phyloP scores from a whole-genome alignment of 495 filamentous ascomycete species.

The Cercophora newfieldiana region DNA sequence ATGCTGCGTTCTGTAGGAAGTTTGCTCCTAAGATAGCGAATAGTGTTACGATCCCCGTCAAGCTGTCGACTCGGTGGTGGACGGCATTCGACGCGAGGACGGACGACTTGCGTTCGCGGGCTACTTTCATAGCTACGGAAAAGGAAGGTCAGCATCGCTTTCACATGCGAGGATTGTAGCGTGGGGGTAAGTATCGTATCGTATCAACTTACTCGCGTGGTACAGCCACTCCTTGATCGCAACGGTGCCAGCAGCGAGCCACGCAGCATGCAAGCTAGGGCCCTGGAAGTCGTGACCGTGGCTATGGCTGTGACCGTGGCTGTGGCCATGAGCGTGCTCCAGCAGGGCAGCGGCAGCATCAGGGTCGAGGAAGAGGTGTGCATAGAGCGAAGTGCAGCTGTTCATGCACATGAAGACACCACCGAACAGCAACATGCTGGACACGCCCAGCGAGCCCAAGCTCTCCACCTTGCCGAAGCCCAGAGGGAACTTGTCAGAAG shows the following conservation, averaged over 20 bases:
- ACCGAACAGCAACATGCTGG: conserved; percentile 80
- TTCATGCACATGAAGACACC: conserved; percentile 88
- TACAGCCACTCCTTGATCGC: conserved; percentile 95
- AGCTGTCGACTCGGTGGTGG: conserved; percentile 93
- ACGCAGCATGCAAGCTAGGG: conserved; percentile 88
- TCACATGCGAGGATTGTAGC: not conserved
- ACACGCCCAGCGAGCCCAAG: conserved; percentile 88
- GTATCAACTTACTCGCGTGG: conserved; percentile 73
- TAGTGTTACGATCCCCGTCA: conserved; percentile 91
- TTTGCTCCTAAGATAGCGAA: conserved; percentile 87
- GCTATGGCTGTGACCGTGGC: conserved; percentile 58
- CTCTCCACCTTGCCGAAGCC: conserved; percentile 98
- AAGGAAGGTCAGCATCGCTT: not conserved
- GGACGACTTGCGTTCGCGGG: conserved; percentile 88
- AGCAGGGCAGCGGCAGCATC: conserved; percentile 57
- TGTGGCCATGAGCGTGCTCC: conserved; percentile 62
- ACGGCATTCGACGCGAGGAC: conserved; percentile 96
- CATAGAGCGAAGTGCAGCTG: conserved; percentile 70
- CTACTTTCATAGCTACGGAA: conserved; percentile 84
- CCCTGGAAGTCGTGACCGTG: conserved; percentile 64
- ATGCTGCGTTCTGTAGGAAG: conserved; percentile 74
- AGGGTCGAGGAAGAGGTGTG: conserved; percentile 76
- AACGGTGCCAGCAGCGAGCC: conserved; percentile 91
- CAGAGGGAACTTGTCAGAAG: conserved; percentile 76
- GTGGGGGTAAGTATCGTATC: too few species aligned